Evolutionary conservation across 306 rosid species (phyloP), one percentile per base, ranked within the genome.

Genomic region (Hippophae rhamnoides): DNA sequence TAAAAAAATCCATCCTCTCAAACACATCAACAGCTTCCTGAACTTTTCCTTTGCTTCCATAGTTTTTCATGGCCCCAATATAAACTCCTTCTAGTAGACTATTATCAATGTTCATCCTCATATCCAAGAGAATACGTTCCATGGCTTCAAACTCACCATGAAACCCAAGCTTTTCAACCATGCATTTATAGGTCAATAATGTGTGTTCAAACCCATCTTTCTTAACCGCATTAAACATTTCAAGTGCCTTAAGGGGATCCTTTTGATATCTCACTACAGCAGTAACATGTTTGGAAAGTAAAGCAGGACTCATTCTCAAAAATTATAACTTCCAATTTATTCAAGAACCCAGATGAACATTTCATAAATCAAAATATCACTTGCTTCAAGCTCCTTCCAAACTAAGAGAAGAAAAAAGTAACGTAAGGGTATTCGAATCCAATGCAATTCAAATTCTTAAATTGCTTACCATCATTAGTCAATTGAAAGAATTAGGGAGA

Each of bases 181-280:
- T 81, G 77, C 83, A 81, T 40, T 79, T 85, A 70, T 87, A 90
- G 9, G 96, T 85, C 1, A 47, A 62, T 2, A 81, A 58, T 9
- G 85, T 87, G 72, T 90, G 96, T 69, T 74, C 83, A 78, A 81
- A 90, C 8, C 95, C 95, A 14, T 85, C 81, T 72, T 90, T 89
- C 11, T n/a, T 71, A 67, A 73, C 89, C 1, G 85, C 67, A 54
- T 87, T 82, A 81, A 90, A 90, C 80, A 82, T 81, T 50, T 78
- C 74, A 9, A 90, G 85, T 2, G 96, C 98, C 47, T 74, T 87
- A 9, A 79, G 77, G 43, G 89, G 94, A 52, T 90, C 85, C 72
- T 72, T 87, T 71, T 87, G 92, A 49, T 47, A 68, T 64, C 69
- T 68, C 8, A 90, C 73, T 13, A 90, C 96, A 1, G 89, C 85